These are phyloP conservation scores for Irineochytrium annulatum DNA, from an alignment of 192 early-diverging fungal species.

Conservation along the genomic window DNA sequence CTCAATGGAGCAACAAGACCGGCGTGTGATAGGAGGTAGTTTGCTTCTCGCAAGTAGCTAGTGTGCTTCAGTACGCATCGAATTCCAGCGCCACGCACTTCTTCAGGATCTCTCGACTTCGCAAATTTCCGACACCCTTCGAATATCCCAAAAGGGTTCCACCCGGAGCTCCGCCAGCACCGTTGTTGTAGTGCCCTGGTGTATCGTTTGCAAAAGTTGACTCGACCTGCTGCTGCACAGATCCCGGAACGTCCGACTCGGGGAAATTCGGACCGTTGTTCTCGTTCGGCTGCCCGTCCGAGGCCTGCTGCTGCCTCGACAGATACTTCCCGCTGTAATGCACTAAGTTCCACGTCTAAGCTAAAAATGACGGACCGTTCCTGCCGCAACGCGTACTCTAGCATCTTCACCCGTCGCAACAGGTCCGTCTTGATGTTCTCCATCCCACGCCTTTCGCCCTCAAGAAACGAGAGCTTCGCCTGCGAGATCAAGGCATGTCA, in stretches of 20 bases:
- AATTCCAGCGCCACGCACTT: conserved; percentile 40
- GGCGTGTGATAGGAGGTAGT: conserved; percentile 32
- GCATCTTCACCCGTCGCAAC: conserved; percentile 76
- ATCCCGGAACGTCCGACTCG: background rate
- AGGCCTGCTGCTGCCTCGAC: no score
- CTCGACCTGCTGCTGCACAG: conserved; percentile 1
- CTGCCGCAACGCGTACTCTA: conserved; percentile 72
- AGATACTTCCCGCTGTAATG: no score
- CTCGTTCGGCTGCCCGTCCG: no score
- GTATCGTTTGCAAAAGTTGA: background rate
- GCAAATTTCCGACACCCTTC: conserved; percentile 48
- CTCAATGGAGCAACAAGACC: background rate
- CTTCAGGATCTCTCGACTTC: conserved; percentile 71
- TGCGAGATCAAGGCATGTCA: conserved; percentile 25
- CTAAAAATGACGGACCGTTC: conserved; percentile 53
- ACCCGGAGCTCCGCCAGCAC: background rate
- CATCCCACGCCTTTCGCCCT: conserved; percentile 71
- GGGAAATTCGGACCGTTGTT: no score
- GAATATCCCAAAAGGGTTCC: conserved; percentile 42
- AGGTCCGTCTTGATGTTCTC: conserved; percentile 73
- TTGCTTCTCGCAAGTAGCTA: conserved; percentile 46
- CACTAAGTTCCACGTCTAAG: no score
- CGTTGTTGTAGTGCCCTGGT: background rate
- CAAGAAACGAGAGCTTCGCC: conserved; percentile 71
- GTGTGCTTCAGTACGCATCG: conserved; percentile 1